Conservation (phyloP, 169 alveolate species). For the Eimeria sp. region DNA sequence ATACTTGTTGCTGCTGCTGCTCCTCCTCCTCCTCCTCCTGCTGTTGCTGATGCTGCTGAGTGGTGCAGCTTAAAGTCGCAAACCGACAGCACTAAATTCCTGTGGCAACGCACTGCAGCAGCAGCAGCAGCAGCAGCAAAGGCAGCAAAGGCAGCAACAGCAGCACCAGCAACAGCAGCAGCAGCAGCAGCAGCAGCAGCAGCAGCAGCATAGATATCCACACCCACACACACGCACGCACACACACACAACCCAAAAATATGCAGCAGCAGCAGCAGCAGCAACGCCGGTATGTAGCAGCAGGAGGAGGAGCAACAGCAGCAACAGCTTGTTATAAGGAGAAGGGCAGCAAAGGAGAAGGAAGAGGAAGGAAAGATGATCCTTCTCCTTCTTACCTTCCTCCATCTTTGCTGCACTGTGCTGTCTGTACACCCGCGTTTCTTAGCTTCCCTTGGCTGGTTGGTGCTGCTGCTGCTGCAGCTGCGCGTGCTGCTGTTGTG, state of each 20-base stretch:
- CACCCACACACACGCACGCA: neutral
- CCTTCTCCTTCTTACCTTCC: neutral
- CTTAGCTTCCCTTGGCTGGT: neutral
- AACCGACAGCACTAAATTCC: constrained; percentile 78
- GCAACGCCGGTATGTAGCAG: neutral
- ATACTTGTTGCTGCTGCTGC: neutral
- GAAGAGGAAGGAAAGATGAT: neutral
- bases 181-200: neutral
- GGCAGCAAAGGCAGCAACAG: neutral
- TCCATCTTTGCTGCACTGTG: neutral
- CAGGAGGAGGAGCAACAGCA: neutral
- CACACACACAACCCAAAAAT: neutral
- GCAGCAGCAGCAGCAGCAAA: neutral
- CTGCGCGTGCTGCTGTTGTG: neutral
- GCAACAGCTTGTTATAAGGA: neutral
- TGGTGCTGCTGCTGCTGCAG: neutral
- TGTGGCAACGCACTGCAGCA: neutral
- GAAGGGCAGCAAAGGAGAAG: neutral
- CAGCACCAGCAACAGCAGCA: neutral
- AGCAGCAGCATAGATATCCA: neutral
- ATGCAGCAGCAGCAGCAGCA: neutral
- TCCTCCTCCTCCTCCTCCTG: neutral
- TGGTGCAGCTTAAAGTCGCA: constrained; percentile 75
- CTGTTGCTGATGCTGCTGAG: neutral
- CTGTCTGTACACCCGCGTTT: neutral